phyloP scores from a whole-genome alignment of 768 basidiomycete genomes.

The Rhizopogon vulgaris region DNA sequence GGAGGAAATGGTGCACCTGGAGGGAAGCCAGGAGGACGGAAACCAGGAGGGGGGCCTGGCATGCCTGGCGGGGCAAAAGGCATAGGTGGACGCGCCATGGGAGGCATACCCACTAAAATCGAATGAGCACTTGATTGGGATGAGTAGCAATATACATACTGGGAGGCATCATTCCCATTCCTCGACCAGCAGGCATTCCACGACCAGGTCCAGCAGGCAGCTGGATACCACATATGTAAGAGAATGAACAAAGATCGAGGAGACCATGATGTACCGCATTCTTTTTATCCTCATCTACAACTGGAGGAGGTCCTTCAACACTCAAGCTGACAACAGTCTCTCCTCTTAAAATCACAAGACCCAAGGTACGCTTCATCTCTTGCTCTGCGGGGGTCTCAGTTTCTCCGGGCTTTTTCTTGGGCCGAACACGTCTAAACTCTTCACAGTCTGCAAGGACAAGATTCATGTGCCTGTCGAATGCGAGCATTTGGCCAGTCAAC shows the following conservation, averaged over 20 bases:
- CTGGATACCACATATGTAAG: slow-evolving; percentile 34
- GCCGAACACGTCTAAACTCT: slow-evolving; percentile 88
- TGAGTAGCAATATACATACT: slow-evolving; percentile 40
- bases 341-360: slow-evolving; percentile 94
- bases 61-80: slow-evolving; percentile 62
- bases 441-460: slow-evolving; percentile 97
- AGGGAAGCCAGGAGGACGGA: slow-evolving; percentile 80
- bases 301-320: slow-evolving; percentile 93
- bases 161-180: slow-evolving; percentile 93
- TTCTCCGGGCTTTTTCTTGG: slow-evolving; percentile 86
- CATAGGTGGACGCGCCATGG: slow-evolving; percentile 65
- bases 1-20: slow-evolving; percentile 76
- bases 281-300: slow-evolving; percentile 86
- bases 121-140: slow-evolving; percentile 6
- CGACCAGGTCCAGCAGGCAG: slow-evolving; percentile 86
- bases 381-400: slow-evolving; percentile 68
- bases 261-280: slow-evolving; percentile 47
- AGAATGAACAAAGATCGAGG: slow-evolving; percentile 2
- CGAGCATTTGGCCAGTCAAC: slow-evolving; percentile 97
- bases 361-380: slow-evolving; percentile 93
- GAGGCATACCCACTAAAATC: slow-evolving; percentile 49
- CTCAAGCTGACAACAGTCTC: slow-evolving; percentile 94
- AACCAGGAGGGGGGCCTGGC: slow-evolving; percentile 83
- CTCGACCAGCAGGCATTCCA: slow-evolving; percentile 93
- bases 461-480: slow-evolving; percentile 99